Conservation (phyloP, 116 monocot genomes). For the Posidonia oceanica region DNA sequence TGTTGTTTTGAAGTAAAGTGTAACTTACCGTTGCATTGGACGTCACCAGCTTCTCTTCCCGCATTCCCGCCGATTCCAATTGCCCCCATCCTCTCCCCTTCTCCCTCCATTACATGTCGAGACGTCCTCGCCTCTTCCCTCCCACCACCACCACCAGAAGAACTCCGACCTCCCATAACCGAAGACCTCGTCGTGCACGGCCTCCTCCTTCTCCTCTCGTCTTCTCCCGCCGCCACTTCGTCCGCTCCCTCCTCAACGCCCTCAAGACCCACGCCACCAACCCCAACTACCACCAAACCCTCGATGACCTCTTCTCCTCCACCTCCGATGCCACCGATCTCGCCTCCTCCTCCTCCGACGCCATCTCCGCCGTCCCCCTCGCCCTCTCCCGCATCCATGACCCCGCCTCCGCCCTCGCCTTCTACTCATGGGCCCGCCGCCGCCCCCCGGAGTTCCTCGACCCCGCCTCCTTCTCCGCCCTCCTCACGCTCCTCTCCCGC, state of each 20-base stretch:
- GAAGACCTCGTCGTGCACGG: too few species aligned
- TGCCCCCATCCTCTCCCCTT: too few species aligned
- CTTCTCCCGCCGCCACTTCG: not conserved
- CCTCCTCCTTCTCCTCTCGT: not conserved
- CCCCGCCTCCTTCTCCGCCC: constrained; percentile 34
- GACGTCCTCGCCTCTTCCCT: not conserved
- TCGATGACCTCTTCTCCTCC: constrained; percentile 25
- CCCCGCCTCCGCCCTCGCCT: constrained; percentile 43
- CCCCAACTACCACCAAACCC: constrained; percentile 33
- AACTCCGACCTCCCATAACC: not conserved
- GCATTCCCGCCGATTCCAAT: not conserved
- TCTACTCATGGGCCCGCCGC: constrained; percentile 43
- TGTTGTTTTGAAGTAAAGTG: too few species aligned
- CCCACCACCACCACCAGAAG: constrained; percentile 1
- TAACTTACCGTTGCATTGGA: too few species aligned
- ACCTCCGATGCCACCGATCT: constrained; percentile 5
- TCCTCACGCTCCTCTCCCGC: constrained; percentile 37
- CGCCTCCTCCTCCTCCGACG: not conserved
- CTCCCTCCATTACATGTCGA: not conserved
- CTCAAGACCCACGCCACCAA: constrained; percentile 39
- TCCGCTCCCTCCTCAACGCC: constrained; percentile 25
- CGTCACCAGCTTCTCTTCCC: too few species aligned
- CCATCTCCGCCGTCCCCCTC: constrained; percentile 7
- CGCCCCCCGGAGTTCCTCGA: constrained; percentile 6
- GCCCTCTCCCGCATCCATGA: constrained; percentile 37